phyloP scores from a whole-genome alignment of 345 rosid genomes.

The Salix udensis region DNA sequence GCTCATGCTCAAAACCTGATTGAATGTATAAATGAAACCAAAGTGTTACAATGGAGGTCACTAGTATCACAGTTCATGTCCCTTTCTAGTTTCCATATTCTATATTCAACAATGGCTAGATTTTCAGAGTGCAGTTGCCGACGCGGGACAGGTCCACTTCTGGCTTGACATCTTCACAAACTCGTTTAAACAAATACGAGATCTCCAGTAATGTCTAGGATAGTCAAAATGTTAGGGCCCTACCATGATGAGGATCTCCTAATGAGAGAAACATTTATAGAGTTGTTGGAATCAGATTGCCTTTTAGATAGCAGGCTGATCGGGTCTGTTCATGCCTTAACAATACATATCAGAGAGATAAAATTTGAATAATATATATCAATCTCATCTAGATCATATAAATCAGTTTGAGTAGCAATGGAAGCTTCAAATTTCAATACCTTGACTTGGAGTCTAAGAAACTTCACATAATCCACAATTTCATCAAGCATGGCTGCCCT shows the following conservation, averaged over 20 bases:
- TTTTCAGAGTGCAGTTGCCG: slow-evolving; percentile 15
- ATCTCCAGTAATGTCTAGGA: slow-evolving; percentile 18
- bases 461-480: slow-evolving; percentile 80
- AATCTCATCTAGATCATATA: not conserved
- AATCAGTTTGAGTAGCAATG: not conserved
- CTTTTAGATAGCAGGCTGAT: slow-evolving; percentile 2
- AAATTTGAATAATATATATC: not conserved
- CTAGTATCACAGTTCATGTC: slow-evolving; percentile 13
- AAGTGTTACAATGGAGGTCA: slow-evolving; percentile 1
- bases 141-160: not conserved
- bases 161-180: slow-evolving; percentile 30
- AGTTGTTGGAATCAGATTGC: slow-evolving; percentile 6
- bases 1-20: slow-evolving; percentile 77
- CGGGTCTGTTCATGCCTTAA: not conserved
- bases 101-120: slow-evolving; percentile 10
- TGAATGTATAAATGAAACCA: not conserved
- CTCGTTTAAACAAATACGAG: slow-evolving; percentile 22
- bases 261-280: slow-evolving; percentile 3
- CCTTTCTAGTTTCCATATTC: not conserved
- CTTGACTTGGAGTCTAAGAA: slow-evolving; percentile 78
- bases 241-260: slow-evolving; percentile 21
- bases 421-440: slow-evolving; percentile 23
- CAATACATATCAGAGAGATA: not conserved
- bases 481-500: slow-evolving; percentile 82
- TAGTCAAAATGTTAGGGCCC: slow-evolving; percentile 35